These are phyloP conservation scores for Colletotrichum neosansevieriae DNA, from an alignment of 2,329 filamentous ascomycete genomes.

Conservation along the genomic window DNA sequence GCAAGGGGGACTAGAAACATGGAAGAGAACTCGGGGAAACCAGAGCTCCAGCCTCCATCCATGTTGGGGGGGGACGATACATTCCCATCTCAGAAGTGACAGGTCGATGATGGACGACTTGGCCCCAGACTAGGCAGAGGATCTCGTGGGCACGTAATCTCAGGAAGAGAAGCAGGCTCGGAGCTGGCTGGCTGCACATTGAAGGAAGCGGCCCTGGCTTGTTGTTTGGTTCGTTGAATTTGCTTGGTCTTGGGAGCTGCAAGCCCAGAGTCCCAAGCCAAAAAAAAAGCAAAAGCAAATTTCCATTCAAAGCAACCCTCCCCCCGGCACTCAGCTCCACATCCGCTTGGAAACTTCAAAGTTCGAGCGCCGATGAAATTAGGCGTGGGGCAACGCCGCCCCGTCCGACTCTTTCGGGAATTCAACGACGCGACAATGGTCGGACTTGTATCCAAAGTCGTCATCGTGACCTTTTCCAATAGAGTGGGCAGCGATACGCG, in stretches of 20 bases:
- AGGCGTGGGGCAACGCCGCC: constrained; percentile 28
- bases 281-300: constrained; percentile 5
- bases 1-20: constrained; percentile 13
- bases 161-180: constrained; percentile 7
- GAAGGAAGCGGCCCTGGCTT: constrained; percentile 14
- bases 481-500: constrained; percentile 7
- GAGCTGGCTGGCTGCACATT: neutral
- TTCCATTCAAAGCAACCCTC: constrained; percentile 17
- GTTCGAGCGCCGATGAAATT: constrained; percentile 26
- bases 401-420: constrained; percentile 16
- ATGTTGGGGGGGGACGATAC: constrained; percentile 15
- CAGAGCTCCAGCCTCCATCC: constrained; percentile 27
- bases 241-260: neutral
- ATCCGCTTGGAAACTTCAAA: constrained; percentile 25
- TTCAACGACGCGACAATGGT: constrained; percentile 17
- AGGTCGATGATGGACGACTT: constrained; percentile 1
- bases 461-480: neutral
- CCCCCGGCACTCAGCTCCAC: constrained; percentile 8
- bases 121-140: constrained; percentile 21
- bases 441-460: constrained; percentile 24
- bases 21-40: constrained; percentile 10
- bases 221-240: neutral
- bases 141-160: constrained; percentile 30
- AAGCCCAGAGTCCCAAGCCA: neutral
- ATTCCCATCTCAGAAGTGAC: constrained; percentile 21